phyloP scores from a whole-genome alignment of 495 filamentous ascomycete genomes.

The Penicillium parvum region DNA sequence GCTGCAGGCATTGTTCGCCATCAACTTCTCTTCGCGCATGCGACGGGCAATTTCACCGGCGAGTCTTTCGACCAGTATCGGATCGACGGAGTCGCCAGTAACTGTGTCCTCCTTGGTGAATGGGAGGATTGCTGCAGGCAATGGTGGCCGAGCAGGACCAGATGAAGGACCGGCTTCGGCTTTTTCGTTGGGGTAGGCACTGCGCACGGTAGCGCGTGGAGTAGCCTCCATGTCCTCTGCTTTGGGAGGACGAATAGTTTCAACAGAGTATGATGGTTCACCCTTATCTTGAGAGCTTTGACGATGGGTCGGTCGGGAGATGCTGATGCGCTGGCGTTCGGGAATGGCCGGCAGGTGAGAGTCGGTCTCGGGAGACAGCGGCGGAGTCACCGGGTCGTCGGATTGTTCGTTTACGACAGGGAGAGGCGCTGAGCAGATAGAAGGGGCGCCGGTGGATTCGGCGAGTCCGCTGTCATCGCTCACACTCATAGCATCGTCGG shows the following conservation, averaged over 20 bases:
- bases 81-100: constrained; percentile 62
- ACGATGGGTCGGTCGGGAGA: constrained; percentile 25
- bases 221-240: constrained; percentile 35
- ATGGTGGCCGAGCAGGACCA: constrained; percentile 20
- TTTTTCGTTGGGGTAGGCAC: constrained; percentile 21
- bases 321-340: constrained; percentile 35
- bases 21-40: constrained; percentile 67
- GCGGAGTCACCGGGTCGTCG: constrained; percentile 47
- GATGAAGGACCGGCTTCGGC: constrained; percentile 29
- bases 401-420: constrained; percentile 37
- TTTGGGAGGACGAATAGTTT: constrained; percentile 20
- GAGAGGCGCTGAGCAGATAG: constrained; percentile 41
- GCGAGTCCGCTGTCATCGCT: constrained; percentile 47
- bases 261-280: constrained; percentile 29
- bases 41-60: constrained; percentile 83
- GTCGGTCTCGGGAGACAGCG: constrained; percentile 32
- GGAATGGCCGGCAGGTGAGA: constrained; percentile 35
- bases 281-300: constrained; percentile 19
- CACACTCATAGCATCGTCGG: constrained; percentile 50
- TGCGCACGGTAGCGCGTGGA: constrained; percentile 29
- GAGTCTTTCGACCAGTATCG: constrained; percentile 87
- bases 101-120: constrained; percentile 31
- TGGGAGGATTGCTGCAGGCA: constrained; percentile 36
- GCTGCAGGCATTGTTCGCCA: constrained; percentile 29
- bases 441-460: constrained; percentile 35